Evolutionary conservation across 495 filamentous ascomycete species (phyloP), one percentile per base, ranked within the genome.

Genomic region (Penicillium canescens): DNA sequence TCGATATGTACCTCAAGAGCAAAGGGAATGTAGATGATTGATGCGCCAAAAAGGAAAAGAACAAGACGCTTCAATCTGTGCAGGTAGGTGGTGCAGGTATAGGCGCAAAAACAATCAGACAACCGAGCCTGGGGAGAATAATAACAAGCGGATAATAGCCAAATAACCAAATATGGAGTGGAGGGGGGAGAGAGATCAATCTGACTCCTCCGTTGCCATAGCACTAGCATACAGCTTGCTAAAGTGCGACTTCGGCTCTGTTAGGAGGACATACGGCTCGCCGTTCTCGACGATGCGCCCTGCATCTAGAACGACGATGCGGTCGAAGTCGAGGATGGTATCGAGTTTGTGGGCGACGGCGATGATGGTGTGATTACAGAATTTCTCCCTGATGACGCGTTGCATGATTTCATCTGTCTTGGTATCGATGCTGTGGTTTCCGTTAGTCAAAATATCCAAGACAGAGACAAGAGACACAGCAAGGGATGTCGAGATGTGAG

Each of bases 281-380:
- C 75, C 78, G 34, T 66, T 67, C 49, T 82, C 78, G 11, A 75
- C 65, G n/a, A 82, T 48, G 8, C 53, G 63, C 14, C 79, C 79
- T 6, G 65, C 67, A 7, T 77, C 74, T 33, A 82, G 56, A 24
- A 82, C 69, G 28, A 76, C 66, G 14, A 83, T 63, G 48, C 67
- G 71, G 59, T 82, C 80, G 50, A 67, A 79, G 55, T 85, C 82
- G 11, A 79, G 54, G 54, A 84, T 81, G 0, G 80, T 82, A 24
- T 81, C 78, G n/a, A 88, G 71, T 36, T 79, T 76, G 62, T 89
- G 86, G 0, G 84, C 81, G 1, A 90, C 79, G 11, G 83, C 74
- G 42, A 89, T 63, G 38, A 88, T 76, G 7, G 84, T 89, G 55
- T 80, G 75, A 1, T 71, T 71, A 14, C 62, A 66, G 63, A 88